phyloP scores from a whole-genome alignment of 78 protist species.

The Salpingoeca rosetta region DNA sequence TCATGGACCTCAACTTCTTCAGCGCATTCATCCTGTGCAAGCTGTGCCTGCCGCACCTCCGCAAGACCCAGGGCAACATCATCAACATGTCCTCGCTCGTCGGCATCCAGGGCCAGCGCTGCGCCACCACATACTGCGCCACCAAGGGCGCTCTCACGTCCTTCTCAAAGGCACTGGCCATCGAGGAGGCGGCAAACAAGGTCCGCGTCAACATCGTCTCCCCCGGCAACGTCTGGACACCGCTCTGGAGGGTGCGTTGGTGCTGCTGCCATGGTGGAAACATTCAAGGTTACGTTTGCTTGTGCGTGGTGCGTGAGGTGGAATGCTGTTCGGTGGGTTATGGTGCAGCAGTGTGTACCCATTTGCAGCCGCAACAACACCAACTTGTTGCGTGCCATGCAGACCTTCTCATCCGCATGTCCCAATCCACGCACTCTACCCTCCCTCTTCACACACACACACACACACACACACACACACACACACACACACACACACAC shows the following conservation, averaged over 20 bases:
- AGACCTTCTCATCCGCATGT: neutral
- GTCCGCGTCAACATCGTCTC: slow-evolving; percentile 12
- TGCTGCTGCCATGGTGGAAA: neutral
- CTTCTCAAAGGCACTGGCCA: slow-evolving; percentile 11
- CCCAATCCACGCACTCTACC: neutral
- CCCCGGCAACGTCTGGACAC: slow-evolving; percentile 1
- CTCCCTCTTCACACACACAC: no score
- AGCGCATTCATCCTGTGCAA: neutral
- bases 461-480: no score
- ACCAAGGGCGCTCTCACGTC: slow-evolving; percentile 8
- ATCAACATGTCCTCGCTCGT: slow-evolving; percentile 23
- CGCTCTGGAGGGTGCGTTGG: neutral
- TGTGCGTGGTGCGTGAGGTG: neutral
- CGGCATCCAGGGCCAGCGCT: neutral
- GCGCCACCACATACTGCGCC: neutral
- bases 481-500: no score
- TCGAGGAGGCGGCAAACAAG: slow-evolving; percentile 3
- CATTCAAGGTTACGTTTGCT: neutral
- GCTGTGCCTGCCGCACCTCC: slow-evolving; percentile 14
- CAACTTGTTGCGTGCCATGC: no score
- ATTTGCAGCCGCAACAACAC: neutral
- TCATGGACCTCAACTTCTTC: slow-evolving; percentile 10
- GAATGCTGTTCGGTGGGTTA: neutral
- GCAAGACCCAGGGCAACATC: slow-evolving; percentile 19
- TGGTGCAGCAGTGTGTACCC: neutral